Percentiles rank a stretch among this genome's conserved stretches.
These are phyloP conservation scores for Fusarium musae DNA, from an alignment of 2,329 filamentous ascomycete species.

Conservation along the genomic window DNA sequence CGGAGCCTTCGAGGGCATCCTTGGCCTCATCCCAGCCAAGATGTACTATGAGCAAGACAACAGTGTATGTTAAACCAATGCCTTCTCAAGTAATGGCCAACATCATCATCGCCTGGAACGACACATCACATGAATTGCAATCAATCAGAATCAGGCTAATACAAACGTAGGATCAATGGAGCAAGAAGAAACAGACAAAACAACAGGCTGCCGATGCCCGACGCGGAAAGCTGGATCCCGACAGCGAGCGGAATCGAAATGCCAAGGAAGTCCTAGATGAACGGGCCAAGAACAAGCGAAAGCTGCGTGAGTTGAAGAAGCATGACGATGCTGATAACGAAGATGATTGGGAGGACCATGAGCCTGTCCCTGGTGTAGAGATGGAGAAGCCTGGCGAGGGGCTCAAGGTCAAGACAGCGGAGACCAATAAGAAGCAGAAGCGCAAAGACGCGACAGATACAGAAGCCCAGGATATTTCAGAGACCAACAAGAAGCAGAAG, in stretches of 20 bases:
- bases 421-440: slow-evolving; percentile 68
- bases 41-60: slow-evolving; percentile 90
- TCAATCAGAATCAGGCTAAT: slow-evolving; percentile 27
- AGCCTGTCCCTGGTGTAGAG: slow-evolving; percentile 64
- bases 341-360: slow-evolving; percentile 58
- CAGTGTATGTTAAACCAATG: slow-evolving; percentile 69
- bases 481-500: slow-evolving; percentile 69
- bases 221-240: slow-evolving; percentile 89
- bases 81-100: background rate
- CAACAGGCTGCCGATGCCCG: slow-evolving; percentile 85
- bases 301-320: slow-evolving; percentile 73
- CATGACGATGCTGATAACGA: slow-evolving; percentile 57
- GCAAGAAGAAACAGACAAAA: slow-evolving; percentile 94
- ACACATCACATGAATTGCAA: background rate
- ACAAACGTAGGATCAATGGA: slow-evolving; percentile 81
- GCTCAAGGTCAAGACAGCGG: slow-evolving; percentile 59
- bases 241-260: slow-evolving; percentile 80
- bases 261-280: slow-evolving; percentile 96
- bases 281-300: slow-evolving; percentile 79
- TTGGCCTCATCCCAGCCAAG: slow-evolving; percentile 90
- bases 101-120: slow-evolving; percentile 10
- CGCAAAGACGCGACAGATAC: slow-evolving; percentile 41
- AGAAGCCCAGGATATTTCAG: background rate
- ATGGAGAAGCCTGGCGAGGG: slow-evolving; percentile 73
- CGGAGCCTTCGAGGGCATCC: slow-evolving; percentile 84